Evolutionary conservation across 2,329 filamentous ascomycete genomes (phyloP).

Genomic region (Aspergillus japonicus): DNA sequence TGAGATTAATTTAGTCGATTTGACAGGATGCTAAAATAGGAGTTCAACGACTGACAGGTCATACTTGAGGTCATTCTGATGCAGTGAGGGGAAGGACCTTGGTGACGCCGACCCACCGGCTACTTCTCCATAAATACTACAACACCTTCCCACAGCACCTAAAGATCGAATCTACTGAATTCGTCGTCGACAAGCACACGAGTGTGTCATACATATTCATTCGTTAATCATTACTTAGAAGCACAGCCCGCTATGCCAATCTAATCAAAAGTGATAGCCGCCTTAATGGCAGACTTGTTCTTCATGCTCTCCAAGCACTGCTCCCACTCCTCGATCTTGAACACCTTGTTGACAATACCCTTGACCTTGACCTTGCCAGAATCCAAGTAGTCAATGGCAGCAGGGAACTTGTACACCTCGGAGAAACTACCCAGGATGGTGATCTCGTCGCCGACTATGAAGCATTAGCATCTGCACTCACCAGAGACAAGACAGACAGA

Average conservation of each 20-base stretch:
- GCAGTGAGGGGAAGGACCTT: not conserved
- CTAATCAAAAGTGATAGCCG: slow-evolving; percentile 68
- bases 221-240: slow-evolving; percentile 9
- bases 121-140: not conserved
- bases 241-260: slow-evolving; percentile 5
- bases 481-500: not conserved
- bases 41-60: not conserved
- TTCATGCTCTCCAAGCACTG: slow-evolving; percentile 69
- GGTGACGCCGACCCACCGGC: not conserved
- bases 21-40: no score
- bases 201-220: not conserved
- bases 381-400: slow-evolving; percentile 54
- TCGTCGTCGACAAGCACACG: not conserved
- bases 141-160: not conserved
- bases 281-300: slow-evolving; percentile 73
- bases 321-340: slow-evolving; percentile 70
- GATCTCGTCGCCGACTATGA: slow-evolving; percentile 59
- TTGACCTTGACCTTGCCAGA: slow-evolving; percentile 49
- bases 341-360: slow-evolving; percentile 72
- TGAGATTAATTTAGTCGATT: no score
- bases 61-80: not conserved
- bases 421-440: slow-evolving; percentile 72
- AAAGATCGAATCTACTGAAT: not conserved
- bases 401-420: slow-evolving; percentile 70
- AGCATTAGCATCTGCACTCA: slow-evolving; percentile 11